phyloP scores from a whole-genome alignment of 2,329 filamentous ascomycete species.

The Paraphaeosphaeria minitans region DNA sequence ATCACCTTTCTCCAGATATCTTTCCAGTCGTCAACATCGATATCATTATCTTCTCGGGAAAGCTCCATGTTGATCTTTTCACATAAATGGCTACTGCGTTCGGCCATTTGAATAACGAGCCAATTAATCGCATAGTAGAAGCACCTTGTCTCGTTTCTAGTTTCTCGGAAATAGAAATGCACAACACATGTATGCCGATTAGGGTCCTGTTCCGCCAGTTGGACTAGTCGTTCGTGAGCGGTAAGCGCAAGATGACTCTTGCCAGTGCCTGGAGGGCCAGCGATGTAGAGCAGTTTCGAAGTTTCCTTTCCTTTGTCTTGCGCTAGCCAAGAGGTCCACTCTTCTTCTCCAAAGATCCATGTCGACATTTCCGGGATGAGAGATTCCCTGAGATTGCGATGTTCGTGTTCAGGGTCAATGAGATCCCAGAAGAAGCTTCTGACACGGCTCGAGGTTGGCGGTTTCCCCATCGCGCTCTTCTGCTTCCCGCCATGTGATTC shows the following conservation, averaged over 20 bases:
- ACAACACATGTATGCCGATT: neutral
- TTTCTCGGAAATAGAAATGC: conserved; percentile 8
- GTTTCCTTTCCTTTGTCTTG: neutral
- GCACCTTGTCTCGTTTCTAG: conserved; percentile 2
- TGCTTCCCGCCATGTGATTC: conserved; percentile 1
- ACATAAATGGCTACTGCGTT: neutral
- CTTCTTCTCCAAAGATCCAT: conserved; percentile 5
- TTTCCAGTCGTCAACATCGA: conserved; percentile 1
- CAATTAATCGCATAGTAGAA: conserved; percentile 5
- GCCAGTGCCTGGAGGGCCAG: conserved; percentile 1
- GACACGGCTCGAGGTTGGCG: conserved; percentile 1
- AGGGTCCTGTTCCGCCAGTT: neutral
- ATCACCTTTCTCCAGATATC: conserved; percentile 4
- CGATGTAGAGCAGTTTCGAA: conserved; percentile 4
- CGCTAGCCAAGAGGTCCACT: conserved; percentile 1
- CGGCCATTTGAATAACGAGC: conserved; percentile 5
- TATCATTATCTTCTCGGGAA: conserved; percentile 3
- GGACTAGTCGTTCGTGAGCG: conserved; percentile 2
- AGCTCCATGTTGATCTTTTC: conserved; percentile 6
- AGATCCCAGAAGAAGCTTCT: conserved; percentile 2
- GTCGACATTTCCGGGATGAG: conserved; percentile 6
- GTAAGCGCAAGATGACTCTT: conserved; percentile 5
- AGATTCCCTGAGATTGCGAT: neutral
- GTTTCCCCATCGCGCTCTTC: conserved; percentile 6
- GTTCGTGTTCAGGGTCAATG: conserved; percentile 4